A percentile compares a stretch with the other conserved stretches of the same genome.
Evolutionary conservation across 192 early-diverging fungal species (phyloP).

Genomic region (Podila minutissima): DNA sequence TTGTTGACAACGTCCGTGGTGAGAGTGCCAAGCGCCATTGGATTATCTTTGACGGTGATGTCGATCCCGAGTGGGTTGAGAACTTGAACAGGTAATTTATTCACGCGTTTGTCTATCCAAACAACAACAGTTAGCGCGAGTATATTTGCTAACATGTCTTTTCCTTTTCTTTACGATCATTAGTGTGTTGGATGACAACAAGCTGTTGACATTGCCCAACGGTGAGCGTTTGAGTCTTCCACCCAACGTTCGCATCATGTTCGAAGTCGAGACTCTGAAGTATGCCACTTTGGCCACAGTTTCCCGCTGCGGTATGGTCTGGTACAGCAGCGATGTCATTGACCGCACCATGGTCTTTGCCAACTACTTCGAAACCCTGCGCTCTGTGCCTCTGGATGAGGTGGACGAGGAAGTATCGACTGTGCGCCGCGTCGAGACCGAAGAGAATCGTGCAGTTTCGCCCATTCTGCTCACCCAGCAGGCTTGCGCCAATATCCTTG

Average conservation of each 20-base stretch:
- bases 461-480: slow-evolving; percentile 80
- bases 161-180: slow-evolving; percentile 8
- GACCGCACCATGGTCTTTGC: slow-evolving; percentile 78
- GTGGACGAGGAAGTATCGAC: slow-evolving; percentile 72
- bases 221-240: slow-evolving; percentile 97
- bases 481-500: slow-evolving; percentile 76
- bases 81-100: slow-evolving; percentile 81
- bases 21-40: slow-evolving; percentile 95
- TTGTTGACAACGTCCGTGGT: slow-evolving; percentile 98
- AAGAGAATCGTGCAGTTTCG: slow-evolving; percentile 58
- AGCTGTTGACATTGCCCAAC: slow-evolving; percentile 95
- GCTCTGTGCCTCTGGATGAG: slow-evolving; percentile 80
- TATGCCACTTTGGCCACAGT: slow-evolving; percentile 99
- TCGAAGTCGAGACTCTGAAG: slow-evolving; percentile 98
- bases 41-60: slow-evolving; percentile 99
- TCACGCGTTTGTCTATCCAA: not conserved
- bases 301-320: slow-evolving; percentile 99
- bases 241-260: slow-evolving; percentile 97
- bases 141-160: not conserved
- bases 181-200: slow-evolving; percentile 98
- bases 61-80: slow-evolving; percentile 99
- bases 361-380: slow-evolving; percentile 86
- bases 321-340: slow-evolving; percentile 96
- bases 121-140: too few relatives aligned
- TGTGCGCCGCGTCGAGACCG: slow-evolving; percentile 52